Conservation (phyloP, 768 basidiomycete species). For the Suillus hirtellus region DNA sequence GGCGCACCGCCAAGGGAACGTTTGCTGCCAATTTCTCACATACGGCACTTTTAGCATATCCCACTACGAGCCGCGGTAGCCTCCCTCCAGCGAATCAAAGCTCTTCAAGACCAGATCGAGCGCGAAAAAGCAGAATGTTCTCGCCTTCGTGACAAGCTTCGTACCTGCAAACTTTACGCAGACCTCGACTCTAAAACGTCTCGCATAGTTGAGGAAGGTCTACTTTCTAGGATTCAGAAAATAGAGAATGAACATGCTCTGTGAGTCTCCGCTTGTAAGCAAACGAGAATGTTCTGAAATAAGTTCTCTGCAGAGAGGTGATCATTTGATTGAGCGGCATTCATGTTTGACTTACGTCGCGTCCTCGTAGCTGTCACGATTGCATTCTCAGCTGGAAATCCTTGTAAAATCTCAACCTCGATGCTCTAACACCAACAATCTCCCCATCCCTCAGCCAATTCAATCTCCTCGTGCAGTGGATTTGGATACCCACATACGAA, state of each 20-base stretch:
- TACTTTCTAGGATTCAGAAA: slow-evolving; percentile 33
- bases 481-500: slow-evolving; percentile 42
- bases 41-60: slow-evolving; percentile 28
- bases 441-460: slow-evolving; percentile 48
- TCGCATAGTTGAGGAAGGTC: slow-evolving; percentile 35
- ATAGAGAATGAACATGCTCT: slow-evolving; percentile 31
- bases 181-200: slow-evolving; percentile 36
- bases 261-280: slow-evolving; percentile 19
- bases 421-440: slow-evolving; percentile 41
- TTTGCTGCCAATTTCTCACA: slow-evolving; percentile 20
- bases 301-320: slow-evolving; percentile 8
- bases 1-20: neutral
- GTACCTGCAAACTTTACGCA: slow-evolving; percentile 27
- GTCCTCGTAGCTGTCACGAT: slow-evolving; percentile 30
- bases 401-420: slow-evolving; percentile 33
- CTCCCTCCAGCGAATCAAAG: slow-evolving; percentile 41
- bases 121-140: slow-evolving; percentile 34
- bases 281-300: neutral
- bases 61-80: slow-evolving; percentile 33
- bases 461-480: slow-evolving; percentile 43
- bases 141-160: slow-evolving; percentile 33
- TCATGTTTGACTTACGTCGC: slow-evolving; percentile 16
- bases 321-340: neutral
- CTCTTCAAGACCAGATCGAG: slow-evolving; percentile 34
- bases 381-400: slow-evolving; percentile 38